Evolutionary conservation across 2,329 filamentous ascomycete genomes (phyloP), one percentile per base, ranked within the genome.

Genomic region (Alternaria sp.): DNA sequence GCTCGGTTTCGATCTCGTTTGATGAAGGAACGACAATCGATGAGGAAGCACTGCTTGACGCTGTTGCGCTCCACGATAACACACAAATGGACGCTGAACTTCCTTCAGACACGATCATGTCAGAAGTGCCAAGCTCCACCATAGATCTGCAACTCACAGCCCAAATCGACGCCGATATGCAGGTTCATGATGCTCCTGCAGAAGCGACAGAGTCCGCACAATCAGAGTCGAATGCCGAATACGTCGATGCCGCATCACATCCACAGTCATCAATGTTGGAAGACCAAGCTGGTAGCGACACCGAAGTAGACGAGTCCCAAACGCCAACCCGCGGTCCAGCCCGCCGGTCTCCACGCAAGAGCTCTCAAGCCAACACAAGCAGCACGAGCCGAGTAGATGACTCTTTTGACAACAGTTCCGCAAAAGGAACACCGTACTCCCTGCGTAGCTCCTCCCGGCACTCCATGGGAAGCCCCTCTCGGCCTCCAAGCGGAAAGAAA

Each of bases 351-450:
- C 44, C 56, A 0, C 46, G 55, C 10, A 60, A 72, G 23, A 56
- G 65, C 17, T 62, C 45, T 12, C 62, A 64, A 56, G 19, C 46
- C 5, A 66, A 54, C 5, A 69, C 67, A 2, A 75, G 62, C 23
- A 75, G 74, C 49, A 71, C 73, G 19, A 80, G 74, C 50, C 70
- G 74, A 36, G 69, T 82, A 4, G 74, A 71, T 25, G 77, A 82
- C 40, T 82, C 80, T 28, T 81, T 82, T 62, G 63, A 59, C 5
- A 70, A 54, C 23, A 60, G 69, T 5, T 67, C 68, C 9, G 57
- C 70, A 1, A 63, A 62, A 28, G 61, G 67, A 19, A 73, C 70
- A 15, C 69, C 73, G 40, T 66, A 64, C 11, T 53, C 70, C 9
- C 51, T 75, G 45, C 73, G 74, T 45, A 70, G 74, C 25, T 78